Base-by-base conservation (phyloP, 176 grass and related monocot genomes). In the Carex littledalei region DNA sequence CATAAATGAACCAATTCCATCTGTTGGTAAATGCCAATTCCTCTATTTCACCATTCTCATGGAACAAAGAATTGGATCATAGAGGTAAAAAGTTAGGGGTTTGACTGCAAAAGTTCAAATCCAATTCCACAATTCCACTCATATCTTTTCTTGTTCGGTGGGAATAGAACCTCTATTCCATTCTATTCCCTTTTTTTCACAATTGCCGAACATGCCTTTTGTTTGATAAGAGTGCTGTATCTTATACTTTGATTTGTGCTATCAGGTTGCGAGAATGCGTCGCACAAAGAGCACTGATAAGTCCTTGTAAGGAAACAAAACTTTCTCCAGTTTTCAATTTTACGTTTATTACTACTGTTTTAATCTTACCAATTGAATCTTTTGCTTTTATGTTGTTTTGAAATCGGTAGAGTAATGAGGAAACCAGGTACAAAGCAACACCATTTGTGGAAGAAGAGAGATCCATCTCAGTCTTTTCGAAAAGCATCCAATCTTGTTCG, bases 371-470 rank as follows among this genome's bases (percentile, higher is more conserved):
- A 67, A 68, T n/a, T 79, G 55, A 66, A 86, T 53, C 16, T 65
- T 43, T 86, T 71, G 11, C 16, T 74, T 88, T 90, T 64, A 15
- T 86, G 80, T 67, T 81, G 69, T 22, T 22, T 21, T 73, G 69
- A 77, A 29, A 77, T 41, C 84, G 60, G 45, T 86, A 98, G 93
- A 76, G 84, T 89, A 55, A 64, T 92, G 66, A 98, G 84, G 57
- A 92, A 73, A 74, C 64, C 64, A 85, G 86, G 84, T 39, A 98
- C 60, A 79, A 86, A 90, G 64, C 87, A 98, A 29, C 91, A 98
- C 24, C 93, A 93, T 90, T 87, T 95, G 69, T 98, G 93, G 93
- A 93, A 91, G 79, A 95, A 89, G 70, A 98, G 92, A 86, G 93
- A 98, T 67, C 91, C 91, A 70, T 29, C 86, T 35, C 86, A 90